Base-by-base conservation (phyloP, 2,329 filamentous ascomycete species). In the Nothophaeocryptopus gaeumannii region DNA sequence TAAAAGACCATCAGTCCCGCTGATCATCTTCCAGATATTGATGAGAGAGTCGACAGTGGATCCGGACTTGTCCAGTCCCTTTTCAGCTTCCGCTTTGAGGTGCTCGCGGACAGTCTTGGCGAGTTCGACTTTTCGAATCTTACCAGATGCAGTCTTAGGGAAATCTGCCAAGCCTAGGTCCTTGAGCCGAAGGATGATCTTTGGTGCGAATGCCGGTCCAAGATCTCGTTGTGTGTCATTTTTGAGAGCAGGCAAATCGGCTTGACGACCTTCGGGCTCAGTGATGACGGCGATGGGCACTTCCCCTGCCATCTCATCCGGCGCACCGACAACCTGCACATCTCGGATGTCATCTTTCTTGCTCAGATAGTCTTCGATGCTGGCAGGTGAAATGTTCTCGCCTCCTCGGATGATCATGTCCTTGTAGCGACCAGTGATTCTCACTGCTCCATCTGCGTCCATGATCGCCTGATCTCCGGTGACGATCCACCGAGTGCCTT, bases 391-490 rank as follows among this genome's bases (percentile, higher is more conserved):
- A 43, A 80, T 78, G 68, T 89, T 89, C 68, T 88, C 85, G 40
- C 85, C 85, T 47, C 85, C 82, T 78, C 66, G 56, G 29, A 67
- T 67, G 48, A 67, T 67, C 54, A 68, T 64, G 52, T 68, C 66
- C 40, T 68, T 68, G 58, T 63, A 65, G 12, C 65, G 53, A 9
- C 66, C 64, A 20, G 57, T 60, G 32, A 68, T 66, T 8, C 58
- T 77, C 58, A 69, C 61, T 40, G 69, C 68, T 5, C 71, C 72
- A 8, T 72, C 69, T 1, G 69, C 60, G 39, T 78, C 72, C 56
- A 81, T 75, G 2, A 75, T 67, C 1, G 73, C 78, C 57, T 81
- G 76, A 50, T 82, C 78, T 12, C 85, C 85, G 0, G 85, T 88
- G 55, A 82, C 79, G 55, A 82, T 72, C 84, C 86, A 89, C 52